Percentiles rank a stretch among this genome's conserved stretches.
These are phyloP conservation scores for Solanum neorickii DNA, from an alignment of 257 asterid genomes.

Conservation along the genomic window DNA sequence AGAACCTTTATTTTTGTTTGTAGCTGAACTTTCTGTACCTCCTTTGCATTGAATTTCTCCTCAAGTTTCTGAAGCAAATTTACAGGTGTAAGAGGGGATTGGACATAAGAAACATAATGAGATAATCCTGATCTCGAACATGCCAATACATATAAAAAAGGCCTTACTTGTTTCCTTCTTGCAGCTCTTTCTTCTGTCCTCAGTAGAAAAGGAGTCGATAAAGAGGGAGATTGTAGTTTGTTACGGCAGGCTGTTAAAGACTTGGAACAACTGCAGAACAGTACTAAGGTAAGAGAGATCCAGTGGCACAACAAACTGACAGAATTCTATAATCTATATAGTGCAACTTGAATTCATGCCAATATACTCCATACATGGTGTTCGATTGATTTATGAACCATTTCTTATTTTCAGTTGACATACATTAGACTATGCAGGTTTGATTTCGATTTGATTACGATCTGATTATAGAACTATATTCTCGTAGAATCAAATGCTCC, in stretches of 20 bases:
- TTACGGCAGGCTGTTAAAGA: conserved; percentile 60
- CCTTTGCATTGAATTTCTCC: conserved; percentile 66
- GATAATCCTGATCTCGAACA: not conserved
- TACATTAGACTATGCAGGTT: not conserved
- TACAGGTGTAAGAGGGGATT: not conserved
- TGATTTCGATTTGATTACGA: not conserved
- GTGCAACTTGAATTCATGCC: not conserved
- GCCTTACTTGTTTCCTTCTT: conserved; percentile 74
- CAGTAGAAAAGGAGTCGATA: conserved; percentile 63
- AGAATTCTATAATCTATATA: not conserved
- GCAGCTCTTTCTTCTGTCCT: conserved; percentile 85
- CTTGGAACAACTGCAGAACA: conserved; percentile 29
- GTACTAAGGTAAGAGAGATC: not conserved
- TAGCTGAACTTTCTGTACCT: conserved; percentile 37
- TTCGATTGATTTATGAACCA: not conserved
- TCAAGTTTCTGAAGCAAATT: conserved; percentile 57
- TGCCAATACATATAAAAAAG: not conserved
- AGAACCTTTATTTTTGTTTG: conserved; percentile 58
- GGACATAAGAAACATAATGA: not conserved
- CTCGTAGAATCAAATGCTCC: not conserved
- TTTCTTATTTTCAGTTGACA: not conserved
- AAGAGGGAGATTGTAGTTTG: conserved; percentile 59
- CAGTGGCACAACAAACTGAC: not conserved
- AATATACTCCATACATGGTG: not conserved
- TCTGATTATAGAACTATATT: not conserved